Conservation (phyloP, 1,284 basidiomycete species). For the Stygiomarasmius scandens region DNA sequence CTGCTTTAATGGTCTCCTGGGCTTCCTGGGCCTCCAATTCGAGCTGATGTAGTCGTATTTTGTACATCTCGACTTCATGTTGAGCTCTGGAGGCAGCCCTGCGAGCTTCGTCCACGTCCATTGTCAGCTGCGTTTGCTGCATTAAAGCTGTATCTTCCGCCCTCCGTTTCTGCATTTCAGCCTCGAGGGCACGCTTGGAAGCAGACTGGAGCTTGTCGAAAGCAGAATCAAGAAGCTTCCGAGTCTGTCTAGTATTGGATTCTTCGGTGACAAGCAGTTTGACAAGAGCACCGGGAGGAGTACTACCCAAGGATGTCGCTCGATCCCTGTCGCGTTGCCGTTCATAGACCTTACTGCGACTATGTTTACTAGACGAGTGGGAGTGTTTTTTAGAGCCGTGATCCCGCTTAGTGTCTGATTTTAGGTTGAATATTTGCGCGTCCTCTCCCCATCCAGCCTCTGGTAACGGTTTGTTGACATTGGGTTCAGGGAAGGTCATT, state of each 20-base stretch:
- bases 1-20: neutral
- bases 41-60: conserved; percentile 2
- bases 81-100: conserved; percentile 6
- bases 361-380: neutral
- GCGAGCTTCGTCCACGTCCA: neutral
- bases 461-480: neutral
- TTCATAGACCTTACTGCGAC: neutral
- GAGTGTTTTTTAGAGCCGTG: neutral
- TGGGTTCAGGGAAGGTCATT: neutral
- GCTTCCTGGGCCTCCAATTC: conserved; percentile 2
- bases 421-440: neutral
- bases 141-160: neutral
- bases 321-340: conserved; percentile 1
- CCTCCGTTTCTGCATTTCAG: conserved; percentile 2
- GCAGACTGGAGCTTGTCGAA: conserved; percentile 10
- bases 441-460: neutral
- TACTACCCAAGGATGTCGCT: neutral
- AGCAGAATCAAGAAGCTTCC: conserved; percentile 10
- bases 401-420: neutral
- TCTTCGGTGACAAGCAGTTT: conserved; percentile 13
- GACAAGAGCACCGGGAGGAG: conserved; percentile 6
- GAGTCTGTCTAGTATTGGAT: conserved; percentile 6
- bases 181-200: conserved; percentile 7
- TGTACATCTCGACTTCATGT: conserved; percentile 8
- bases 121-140: conserved; percentile 7